A percentile compares a stretch with the other conserved stretches of the same genome.
Evolutionary conservation across 1,284 basidiomycete genomes (phyloP).

Genomic region (Fomitopsis palustris): DNA sequence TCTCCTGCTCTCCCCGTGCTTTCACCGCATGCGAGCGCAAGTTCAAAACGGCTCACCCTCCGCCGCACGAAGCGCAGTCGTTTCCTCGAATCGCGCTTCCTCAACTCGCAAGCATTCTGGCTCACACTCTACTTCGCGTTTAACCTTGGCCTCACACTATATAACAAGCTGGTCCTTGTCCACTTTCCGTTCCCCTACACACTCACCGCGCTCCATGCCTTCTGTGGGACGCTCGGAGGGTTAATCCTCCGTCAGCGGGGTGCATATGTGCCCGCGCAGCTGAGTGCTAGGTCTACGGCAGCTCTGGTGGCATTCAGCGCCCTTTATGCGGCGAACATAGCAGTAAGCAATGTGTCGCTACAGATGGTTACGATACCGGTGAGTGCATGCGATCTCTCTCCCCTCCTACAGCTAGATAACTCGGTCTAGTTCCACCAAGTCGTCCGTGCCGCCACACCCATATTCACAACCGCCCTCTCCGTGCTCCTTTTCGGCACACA

Average conservation of each 20-base stretch:
- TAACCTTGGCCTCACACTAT: constrained; percentile 87
- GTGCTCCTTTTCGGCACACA: constrained; percentile 49
- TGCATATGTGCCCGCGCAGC: constrained; percentile 57
- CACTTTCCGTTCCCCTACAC: constrained; percentile 93
- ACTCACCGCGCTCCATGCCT: constrained; percentile 80
- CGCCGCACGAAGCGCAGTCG: constrained; percentile 3
- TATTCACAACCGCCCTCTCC: constrained; percentile 85
- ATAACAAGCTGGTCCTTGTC: constrained; percentile 88
- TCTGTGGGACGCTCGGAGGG: constrained; percentile 85
- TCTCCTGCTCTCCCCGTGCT: constrained; percentile 21
- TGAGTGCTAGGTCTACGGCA: constrained; percentile 54
- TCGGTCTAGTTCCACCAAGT: constrained; percentile 85
- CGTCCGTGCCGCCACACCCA: constrained; percentile 85
- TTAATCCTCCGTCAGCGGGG: constrained; percentile 59
- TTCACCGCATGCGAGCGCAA: constrained; percentile 16
- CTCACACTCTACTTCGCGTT: constrained; percentile 81
- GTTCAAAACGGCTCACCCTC: constrained; percentile 4
- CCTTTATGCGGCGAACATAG: constrained; percentile 90
- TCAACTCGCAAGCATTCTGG: constrained; percentile 51
- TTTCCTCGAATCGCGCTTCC: constrained; percentile 12
- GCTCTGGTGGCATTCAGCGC: constrained; percentile 78
- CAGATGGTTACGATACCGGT: constrained; percentile 90
- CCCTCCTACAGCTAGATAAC: neutral
- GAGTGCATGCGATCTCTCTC: constrained; percentile 31
- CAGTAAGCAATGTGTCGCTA: constrained; percentile 86